Conservation (phyloP, 495 filamentous ascomycete species). For the Penicillium fimorum region DNA sequence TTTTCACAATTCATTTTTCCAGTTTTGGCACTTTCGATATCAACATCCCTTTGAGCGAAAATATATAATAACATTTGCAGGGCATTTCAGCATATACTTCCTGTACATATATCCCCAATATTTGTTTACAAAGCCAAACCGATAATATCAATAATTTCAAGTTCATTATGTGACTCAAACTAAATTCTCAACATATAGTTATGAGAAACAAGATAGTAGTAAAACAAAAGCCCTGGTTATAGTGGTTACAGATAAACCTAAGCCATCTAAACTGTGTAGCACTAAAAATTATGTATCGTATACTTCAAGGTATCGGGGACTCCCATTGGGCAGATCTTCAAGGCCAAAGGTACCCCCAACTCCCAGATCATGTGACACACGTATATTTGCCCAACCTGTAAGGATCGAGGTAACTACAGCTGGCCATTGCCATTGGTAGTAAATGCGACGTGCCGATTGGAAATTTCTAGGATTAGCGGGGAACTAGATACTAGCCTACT, state of each 20-base stretch:
- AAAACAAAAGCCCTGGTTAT: not conserved
- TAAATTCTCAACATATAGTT: not conserved
- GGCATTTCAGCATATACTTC: not conserved
- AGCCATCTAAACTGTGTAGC: slow-evolving; percentile 6
- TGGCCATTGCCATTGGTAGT: not conserved
- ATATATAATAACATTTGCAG: not conserved
- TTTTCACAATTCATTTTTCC: not conserved
- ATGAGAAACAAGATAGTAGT: not conserved
- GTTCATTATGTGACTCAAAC: not conserved
- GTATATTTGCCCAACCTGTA: slow-evolving; percentile 19
- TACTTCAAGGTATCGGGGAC: not conserved
- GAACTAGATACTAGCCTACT: not conserved
- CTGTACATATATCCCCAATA: not conserved
- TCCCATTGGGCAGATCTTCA: slow-evolving; percentile 1
- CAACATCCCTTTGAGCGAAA: not conserved
- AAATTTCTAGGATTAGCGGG: not conserved
- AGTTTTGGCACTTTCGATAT: not conserved
- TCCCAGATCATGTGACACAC: slow-evolving; percentile 5
- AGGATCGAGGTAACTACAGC: slow-evolving; percentile 15
- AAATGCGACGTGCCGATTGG: slow-evolving; percentile 10
- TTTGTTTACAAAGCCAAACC: not conserved
- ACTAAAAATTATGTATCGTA: slow-evolving; percentile 1
- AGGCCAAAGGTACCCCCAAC: not conserved
- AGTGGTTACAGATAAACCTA: not conserved
- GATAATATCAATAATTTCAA: not conserved